These are phyloP conservation scores for Arthroderma sp. DNA, from an alignment of 2,329 filamentous ascomycete species.

Conservation along the genomic window DNA sequence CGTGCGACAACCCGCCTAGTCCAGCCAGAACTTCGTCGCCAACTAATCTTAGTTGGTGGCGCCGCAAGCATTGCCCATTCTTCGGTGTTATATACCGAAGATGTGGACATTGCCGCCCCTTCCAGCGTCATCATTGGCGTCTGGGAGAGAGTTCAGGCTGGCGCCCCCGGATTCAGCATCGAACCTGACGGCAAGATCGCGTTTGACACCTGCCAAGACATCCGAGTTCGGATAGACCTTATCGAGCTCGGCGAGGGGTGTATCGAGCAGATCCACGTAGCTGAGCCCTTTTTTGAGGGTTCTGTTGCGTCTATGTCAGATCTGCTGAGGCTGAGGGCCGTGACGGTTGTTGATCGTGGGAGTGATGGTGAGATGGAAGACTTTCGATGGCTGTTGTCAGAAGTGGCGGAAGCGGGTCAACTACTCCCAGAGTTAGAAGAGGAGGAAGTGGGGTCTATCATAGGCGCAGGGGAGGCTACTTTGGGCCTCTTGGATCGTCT, in stretches of 20 bases:
- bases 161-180: too few relatives aligned
- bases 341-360: conserved; percentile 11
- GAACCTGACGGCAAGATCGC: too few relatives aligned
- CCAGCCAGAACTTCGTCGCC: too few relatives aligned
- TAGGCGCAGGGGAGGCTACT: not conserved
- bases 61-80: too few relatives aligned
- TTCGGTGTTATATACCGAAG: too few relatives aligned
- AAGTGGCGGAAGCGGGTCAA: not conserved
- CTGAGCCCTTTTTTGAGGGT: not conserved
- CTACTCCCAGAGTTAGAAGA: not conserved
- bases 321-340: conserved; percentile 7
- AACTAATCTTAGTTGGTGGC: too few relatives aligned
- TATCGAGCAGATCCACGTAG: not conserved
- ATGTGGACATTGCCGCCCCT: too few relatives aligned
- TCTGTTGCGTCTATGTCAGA: not conserved
- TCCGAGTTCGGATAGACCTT: too few relatives aligned
- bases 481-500: not conserved
- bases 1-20: too few relatives aligned
- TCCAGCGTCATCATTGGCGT: too few relatives aligned
- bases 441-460: not conserved
- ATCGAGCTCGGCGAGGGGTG: not conserved
- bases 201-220: too few relatives aligned
- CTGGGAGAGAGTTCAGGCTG: too few relatives aligned
- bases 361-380: not conserved
- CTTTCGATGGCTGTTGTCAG: conserved; percentile 7